A percentile compares a stretch with the other conserved stretches of the same genome.
phyloP scores from a whole-genome alignment of 2,329 filamentous ascomycete genomes.

The Colletotrichum chrysophilum region DNA sequence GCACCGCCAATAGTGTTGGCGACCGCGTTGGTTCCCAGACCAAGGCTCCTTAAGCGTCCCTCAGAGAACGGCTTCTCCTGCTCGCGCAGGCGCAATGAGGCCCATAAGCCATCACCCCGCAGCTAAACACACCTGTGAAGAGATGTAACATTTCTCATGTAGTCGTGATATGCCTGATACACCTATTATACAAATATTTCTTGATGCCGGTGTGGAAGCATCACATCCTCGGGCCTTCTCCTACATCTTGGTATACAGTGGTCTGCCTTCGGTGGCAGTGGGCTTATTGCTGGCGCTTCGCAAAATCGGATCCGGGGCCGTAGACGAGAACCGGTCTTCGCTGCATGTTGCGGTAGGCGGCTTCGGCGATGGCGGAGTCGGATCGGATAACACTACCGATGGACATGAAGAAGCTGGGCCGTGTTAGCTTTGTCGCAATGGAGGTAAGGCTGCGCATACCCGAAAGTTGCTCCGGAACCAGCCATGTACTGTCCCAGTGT shows the following conservation, averaged over 20 bases:
- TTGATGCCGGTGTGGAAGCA: conserved; percentile 6
- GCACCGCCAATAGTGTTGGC: background rate
- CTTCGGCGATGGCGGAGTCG: conserved; percentile 77
- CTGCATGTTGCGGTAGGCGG: conserved; percentile 78
- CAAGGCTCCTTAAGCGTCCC: background rate
- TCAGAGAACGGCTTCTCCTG: background rate
- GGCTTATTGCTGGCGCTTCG: conserved; percentile 21
- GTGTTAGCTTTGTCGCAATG: background rate
- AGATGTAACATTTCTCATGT: conserved; percentile 13
- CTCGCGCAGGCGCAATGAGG: background rate
- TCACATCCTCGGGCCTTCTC: background rate
- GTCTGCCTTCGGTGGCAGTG: background rate
- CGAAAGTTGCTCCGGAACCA: conserved; percentile 93
- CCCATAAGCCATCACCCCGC: background rate
- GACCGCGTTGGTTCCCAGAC: background rate
- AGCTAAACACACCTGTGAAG: background rate
- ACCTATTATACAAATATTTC: conserved; percentile 20
- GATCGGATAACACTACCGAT: conserved; percentile 96
- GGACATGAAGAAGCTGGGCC: conserved; percentile 89
- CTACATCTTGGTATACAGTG: conserved; percentile 17
- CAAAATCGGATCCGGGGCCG: conserved; percentile 35
- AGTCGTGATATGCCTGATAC: conserved; percentile 12
- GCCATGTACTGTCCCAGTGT: conserved; percentile 97
- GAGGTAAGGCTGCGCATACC: conserved; percentile 59
- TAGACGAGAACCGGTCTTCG: conserved; percentile 74